These are phyloP conservation scores for Kernera saxatilis DNA, from an alignment of 345 rosid genomes.

Conservation along the genomic window DNA sequence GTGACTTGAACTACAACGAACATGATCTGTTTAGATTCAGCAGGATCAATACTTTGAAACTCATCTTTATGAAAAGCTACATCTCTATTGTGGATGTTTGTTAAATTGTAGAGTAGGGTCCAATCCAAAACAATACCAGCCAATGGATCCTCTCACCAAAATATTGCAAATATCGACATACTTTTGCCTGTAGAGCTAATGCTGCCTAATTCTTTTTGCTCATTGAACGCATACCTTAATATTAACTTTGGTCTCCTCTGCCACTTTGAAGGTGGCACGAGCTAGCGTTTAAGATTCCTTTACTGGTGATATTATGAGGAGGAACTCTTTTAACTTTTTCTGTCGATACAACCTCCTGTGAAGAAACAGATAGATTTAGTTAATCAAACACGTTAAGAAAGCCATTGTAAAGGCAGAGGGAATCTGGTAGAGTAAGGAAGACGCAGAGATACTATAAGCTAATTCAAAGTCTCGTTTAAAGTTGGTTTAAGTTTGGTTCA, in stretches of 20 bases:
- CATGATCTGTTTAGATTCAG: neutral
- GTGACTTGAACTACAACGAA: neutral
- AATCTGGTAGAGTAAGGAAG: too few relatives aligned
- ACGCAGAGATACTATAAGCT: too few relatives aligned
- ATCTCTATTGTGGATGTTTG: slow-evolving; percentile 1
- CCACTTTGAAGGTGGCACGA: slow-evolving; percentile 41
- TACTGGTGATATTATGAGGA: slow-evolving; percentile 47
- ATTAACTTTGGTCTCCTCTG: slow-evolving; percentile 44
- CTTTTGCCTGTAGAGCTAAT: slow-evolving; percentile 47
- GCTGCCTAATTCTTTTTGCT: slow-evolving; percentile 24
- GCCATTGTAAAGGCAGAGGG: too few relatives aligned
- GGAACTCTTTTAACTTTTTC: neutral
- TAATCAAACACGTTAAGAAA: neutral
- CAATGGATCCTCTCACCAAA: slow-evolving; percentile 52
- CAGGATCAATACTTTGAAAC: neutral
- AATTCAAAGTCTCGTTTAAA: too few relatives aligned
- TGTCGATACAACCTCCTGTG: neutral
- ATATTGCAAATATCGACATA: slow-evolving; percentile 48
- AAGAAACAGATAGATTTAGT: neutral
- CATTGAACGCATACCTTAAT: slow-evolving; percentile 35
- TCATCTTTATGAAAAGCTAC: neutral
- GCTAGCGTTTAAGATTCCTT: slow-evolving; percentile 49
- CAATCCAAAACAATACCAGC: slow-evolving; percentile 34
- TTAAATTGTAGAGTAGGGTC: neutral
- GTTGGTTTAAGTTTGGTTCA: too few relatives aligned